Percentiles rank a stretch among this genome's conserved stretches.
Conservation (phyloP, 805 yeast genomes). For the Spathaspora passalidarum region DNA sequence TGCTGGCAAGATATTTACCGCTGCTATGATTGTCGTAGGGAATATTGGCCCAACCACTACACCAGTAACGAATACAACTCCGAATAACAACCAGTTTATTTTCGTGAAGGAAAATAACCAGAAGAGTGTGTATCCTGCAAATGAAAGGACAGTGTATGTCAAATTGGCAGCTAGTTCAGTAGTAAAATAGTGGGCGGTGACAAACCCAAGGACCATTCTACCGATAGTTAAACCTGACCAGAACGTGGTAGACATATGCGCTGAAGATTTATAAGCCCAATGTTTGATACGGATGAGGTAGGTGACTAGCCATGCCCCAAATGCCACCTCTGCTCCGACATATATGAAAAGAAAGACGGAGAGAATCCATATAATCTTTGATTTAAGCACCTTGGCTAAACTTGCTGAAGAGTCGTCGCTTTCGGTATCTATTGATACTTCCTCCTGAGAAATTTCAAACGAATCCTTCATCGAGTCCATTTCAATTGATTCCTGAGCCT, state of each 20-base stretch:
- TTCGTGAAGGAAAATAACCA: constrained; percentile 23
- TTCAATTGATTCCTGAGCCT: constrained; percentile 11
- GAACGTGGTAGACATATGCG: constrained; percentile 48
- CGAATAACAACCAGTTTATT: constrained; percentile 29
- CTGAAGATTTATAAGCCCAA: constrained; percentile 33
- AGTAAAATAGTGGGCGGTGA: constrained; percentile 46
- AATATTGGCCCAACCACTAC: constrained; percentile 52
- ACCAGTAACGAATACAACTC: constrained; percentile 42
- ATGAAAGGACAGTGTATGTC: constrained; percentile 32
- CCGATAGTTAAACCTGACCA: constrained; percentile 54
- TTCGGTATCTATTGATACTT: constrained; percentile 11
- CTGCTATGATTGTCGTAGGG: constrained; percentile 68
- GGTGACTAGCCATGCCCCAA: constrained; percentile 54
- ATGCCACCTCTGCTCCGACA: constrained; percentile 51
- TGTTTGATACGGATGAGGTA: constrained; percentile 41
- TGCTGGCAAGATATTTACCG: constrained; percentile 60
- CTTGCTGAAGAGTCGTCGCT: constrained; percentile 13
- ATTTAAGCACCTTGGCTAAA: constrained; percentile 31
- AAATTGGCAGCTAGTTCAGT: constrained; percentile 48
- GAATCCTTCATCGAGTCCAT: constrained; percentile 6
- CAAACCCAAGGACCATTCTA: constrained; percentile 48
- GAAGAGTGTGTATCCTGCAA: constrained; percentile 26
- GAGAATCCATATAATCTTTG: constrained; percentile 38
- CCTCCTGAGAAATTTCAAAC: background rate
- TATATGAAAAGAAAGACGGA: constrained; percentile 44